phyloP scores from a whole-genome alignment of 2,329 filamentous ascomycete genomes.

The Penicillium sumatraense region DNA sequence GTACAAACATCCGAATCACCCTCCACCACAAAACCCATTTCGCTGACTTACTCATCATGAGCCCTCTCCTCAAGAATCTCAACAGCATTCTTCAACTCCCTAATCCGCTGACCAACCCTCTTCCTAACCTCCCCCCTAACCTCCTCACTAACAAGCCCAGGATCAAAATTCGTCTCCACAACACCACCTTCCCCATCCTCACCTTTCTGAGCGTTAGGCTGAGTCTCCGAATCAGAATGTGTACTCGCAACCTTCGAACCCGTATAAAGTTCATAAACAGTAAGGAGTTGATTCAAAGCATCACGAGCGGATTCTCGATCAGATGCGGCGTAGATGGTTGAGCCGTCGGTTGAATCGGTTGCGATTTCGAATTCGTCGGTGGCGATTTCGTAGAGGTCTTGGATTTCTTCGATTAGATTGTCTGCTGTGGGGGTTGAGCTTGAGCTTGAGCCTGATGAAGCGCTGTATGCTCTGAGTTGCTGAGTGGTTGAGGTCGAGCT shows the following conservation, averaged over 20 bases:
- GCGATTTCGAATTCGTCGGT: conserved; percentile 57
- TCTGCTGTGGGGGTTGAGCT: conserved; percentile 27
- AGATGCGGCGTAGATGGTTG: conserved; percentile 51
- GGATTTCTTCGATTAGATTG: conserved; percentile 41
- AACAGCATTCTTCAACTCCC: conserved; percentile 53
- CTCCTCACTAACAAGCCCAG: conserved; percentile 29
- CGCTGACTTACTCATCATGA: conserved; percentile 41
- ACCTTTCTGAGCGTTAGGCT: not conserved
- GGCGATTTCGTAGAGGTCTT: conserved; percentile 47
- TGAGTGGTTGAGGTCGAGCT: not conserved
- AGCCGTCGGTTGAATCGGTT: conserved; percentile 50
- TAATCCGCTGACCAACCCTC: conserved; percentile 50
- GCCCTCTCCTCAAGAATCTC: conserved; percentile 48
- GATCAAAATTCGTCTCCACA: conserved; percentile 39
- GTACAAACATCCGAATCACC: not conserved
- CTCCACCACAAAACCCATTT: not conserved
- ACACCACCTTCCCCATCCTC: conserved; percentile 14
- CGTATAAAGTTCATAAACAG: conserved; percentile 42
- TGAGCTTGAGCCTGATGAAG: not conserved
- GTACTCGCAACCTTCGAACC: conserved; percentile 9
- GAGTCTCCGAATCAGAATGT: conserved; percentile 4
- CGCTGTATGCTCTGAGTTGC: not conserved
- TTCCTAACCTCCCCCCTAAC: conserved; percentile 49
- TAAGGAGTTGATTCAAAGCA: conserved; percentile 45
- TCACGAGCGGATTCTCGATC: conserved; percentile 53